Base-by-base conservation (phyloP, 2,329 filamentous ascomycete species). In the Fusarium sp. region DNA sequence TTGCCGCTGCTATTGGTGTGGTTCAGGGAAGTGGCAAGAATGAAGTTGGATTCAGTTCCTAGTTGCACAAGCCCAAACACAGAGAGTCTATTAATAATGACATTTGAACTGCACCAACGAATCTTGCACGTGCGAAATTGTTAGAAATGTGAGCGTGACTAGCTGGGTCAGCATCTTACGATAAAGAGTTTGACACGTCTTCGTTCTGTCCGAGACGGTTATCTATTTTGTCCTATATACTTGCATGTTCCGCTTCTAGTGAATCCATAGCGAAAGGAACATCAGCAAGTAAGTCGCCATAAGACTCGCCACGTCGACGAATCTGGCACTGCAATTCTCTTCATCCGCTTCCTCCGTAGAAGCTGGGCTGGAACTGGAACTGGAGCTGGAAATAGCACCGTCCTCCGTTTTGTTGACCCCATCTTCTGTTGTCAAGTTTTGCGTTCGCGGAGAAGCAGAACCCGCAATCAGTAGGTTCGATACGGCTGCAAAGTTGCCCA, bases 381-480 rank as follows among this genome's bases (percentile, higher is more conserved):
- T 25, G 8, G 55, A 39, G 2, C 35, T 11, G 10, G 19, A 52
- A 21, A 36, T 25, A n/a, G 55, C 17, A 6, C 17, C 25, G 0
- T 49, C 38, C 1, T 49, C 31, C 6, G 29, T 27, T 27, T 44
- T 39, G 7, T 29, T 48, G 1, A 48, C n/a, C 27, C 60, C 19
- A 6, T 23, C 23, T 27, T 10, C 9, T 5, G 21, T 5, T 10
- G 42, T 39, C 5, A 49, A 32, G 27, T 60, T 52, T 9, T 14
- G 11, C 5, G 6, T 25, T 6, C 19, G 17, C 13, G 55, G 49
- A 7, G 23, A 7, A 29, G 49, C 11, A 19, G 37, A 39, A 15
- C 44, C 38, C 0, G 29, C 9, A 37, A 60, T 55, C 49, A 60
- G 13, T 8, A 60, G 10, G 10, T 60, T 60, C 7, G 55, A 60